Conservation (phyloP, 495 filamentous ascomycete genomes). For the Rhypophila decipiens region DNA sequence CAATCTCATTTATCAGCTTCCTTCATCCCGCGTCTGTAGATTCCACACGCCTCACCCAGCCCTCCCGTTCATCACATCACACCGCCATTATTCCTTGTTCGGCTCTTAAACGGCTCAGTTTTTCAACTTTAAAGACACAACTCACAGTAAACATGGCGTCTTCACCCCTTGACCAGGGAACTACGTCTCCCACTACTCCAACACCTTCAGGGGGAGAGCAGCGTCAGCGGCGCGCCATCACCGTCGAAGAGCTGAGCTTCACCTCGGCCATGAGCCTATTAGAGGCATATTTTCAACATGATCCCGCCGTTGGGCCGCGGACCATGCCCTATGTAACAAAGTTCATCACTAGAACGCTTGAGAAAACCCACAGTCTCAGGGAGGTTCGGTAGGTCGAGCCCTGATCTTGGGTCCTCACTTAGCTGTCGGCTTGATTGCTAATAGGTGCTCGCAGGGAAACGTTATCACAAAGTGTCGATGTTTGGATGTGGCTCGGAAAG, state of each 20-base stretch:
- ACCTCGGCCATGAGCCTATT: constrained; percentile 45
- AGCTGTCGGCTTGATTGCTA: constrained; percentile 14
- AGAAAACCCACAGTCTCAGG: constrained; percentile 45
- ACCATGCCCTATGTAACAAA: constrained; percentile 42
- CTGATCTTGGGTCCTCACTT: background rate
- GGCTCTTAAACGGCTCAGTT: too few species aligned
- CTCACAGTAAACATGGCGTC: too few species aligned
- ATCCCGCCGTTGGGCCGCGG: constrained; percentile 40
- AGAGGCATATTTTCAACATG: constrained; percentile 48
- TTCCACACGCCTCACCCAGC: too few species aligned
- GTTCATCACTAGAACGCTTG: constrained; percentile 45
- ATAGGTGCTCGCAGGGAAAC: constrained; percentile 37
- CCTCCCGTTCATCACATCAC: too few species aligned
- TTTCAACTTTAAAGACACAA: too few species aligned
- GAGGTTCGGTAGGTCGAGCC: constrained; percentile 43
- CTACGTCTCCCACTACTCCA: background rate
- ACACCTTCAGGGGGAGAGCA: background rate
- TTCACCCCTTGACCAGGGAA: background rate
- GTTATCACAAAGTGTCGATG: constrained; percentile 52
- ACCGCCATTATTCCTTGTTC: too few species aligned
- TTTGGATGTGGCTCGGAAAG: constrained; percentile 61
- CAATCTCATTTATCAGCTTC: too few species aligned
- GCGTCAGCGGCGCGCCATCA: constrained; percentile 9
- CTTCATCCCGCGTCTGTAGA: too few species aligned
- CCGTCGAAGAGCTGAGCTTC: constrained; percentile 51